phyloP scores from a whole-genome alignment of 176 grass and related monocot genomes.

The Zizania latifolia region DNA sequence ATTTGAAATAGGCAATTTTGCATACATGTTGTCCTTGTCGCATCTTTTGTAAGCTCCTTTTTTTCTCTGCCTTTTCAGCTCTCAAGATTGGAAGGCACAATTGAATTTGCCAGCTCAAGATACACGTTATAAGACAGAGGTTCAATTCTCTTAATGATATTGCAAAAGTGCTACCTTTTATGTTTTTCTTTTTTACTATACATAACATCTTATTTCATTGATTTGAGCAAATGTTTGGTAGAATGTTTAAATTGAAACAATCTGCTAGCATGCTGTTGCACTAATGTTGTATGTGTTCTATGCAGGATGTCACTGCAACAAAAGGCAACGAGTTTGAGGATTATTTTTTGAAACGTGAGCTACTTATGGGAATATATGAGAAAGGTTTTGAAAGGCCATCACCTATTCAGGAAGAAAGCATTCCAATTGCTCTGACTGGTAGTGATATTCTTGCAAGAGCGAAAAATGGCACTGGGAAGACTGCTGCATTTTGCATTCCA shows the following conservation, averaged over 20 bases:
- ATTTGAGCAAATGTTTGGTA: not conserved
- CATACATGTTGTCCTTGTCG: not conserved
- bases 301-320: conserved; percentile 70
- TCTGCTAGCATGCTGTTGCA: not conserved
- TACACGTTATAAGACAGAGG: conserved; percentile 57
- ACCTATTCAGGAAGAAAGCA: conserved; percentile 81
- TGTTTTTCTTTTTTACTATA: not conserved
- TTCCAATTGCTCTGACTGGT: conserved; percentile 71
- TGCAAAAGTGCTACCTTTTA: no score
- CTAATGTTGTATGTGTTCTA: conserved; percentile 3
- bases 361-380: conserved; percentile 82
- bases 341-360: conserved; percentile 71
- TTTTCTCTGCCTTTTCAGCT: conserved; percentile 32
- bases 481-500: conserved; percentile 69
- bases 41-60: not conserved
- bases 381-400: conserved; percentile 80
- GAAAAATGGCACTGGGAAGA: conserved; percentile 74
- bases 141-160: conserved; percentile 20
- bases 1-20: not conserved
- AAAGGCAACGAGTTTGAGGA: conserved; percentile 78
- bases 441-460: conserved; percentile 77
- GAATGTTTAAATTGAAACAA: not conserved
- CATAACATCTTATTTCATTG: not conserved
- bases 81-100: conserved; percentile 63
- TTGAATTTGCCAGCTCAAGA: conserved; percentile 65